Percentiles rank a stretch among this genome's conserved stretches.
phyloP scores from a whole-genome alignment of 352 stramenopile species.

The Globisporangium iwayamae region DNA sequence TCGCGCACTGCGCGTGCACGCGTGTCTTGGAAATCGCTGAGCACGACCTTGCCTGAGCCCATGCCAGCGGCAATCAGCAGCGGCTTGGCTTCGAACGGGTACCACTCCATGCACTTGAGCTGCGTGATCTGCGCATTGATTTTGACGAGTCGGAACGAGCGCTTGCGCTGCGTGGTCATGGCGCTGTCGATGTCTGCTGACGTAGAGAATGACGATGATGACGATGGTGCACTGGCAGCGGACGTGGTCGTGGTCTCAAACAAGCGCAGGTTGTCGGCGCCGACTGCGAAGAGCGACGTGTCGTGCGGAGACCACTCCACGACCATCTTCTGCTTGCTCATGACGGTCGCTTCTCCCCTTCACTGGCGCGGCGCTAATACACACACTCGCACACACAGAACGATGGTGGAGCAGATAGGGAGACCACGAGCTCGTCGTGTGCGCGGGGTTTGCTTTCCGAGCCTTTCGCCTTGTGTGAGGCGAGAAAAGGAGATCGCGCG shows the following conservation, averaged over 20 bases:
- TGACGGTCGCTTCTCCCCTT: slow-evolving; percentile 15
- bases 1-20: slow-evolving; percentile 61
- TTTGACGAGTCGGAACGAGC: slow-evolving; percentile 76
- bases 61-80: slow-evolving; percentile 75
- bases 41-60: slow-evolving; percentile 70
- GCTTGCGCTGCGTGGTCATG: slow-evolving; percentile 75
- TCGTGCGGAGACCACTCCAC: slow-evolving; percentile 86
- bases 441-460: background rate
- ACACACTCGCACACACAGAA: background rate
- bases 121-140: slow-evolving; percentile 75
- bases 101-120: slow-evolving; percentile 84
- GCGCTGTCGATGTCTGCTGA: slow-evolving; percentile 2
- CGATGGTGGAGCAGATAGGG: background rate
- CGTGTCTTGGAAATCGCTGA: slow-evolving; percentile 80
- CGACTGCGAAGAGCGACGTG: slow-evolving; percentile 77
- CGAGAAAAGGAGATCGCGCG: slow-evolving; percentile 1
- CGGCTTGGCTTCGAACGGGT: slow-evolving; percentile 70
- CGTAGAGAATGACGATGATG: background rate
- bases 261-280: slow-evolving; percentile 77
- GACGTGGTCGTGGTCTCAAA: slow-evolving; percentile 54
- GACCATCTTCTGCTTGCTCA: slow-evolving; percentile 70
- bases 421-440: background rate
- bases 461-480: slow-evolving; percentile 1
- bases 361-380: too few relatives aligned
- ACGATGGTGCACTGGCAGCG: slow-evolving; percentile 6